Evolutionary conservation across 1,284 basidiomycete genomes (phyloP).

Genomic region (Cutaneotrichosporon sp.): DNA sequence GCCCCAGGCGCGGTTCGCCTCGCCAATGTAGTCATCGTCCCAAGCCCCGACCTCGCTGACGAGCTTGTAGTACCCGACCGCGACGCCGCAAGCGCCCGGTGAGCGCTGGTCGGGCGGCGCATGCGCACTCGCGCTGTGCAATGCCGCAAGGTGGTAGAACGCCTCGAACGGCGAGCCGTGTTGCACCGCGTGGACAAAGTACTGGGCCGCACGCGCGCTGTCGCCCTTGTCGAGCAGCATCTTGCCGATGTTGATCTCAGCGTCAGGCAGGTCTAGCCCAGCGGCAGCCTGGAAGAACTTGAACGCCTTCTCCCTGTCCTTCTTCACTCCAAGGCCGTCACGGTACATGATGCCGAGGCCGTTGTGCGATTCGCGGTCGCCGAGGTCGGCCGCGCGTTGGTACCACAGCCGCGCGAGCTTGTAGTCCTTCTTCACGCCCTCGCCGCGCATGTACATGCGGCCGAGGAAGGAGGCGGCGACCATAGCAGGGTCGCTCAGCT

Average conservation of each 20-base stretch:
- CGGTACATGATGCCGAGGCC: constrained; percentile 87
- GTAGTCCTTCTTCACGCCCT: constrained; percentile 79
- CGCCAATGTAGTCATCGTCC: constrained; percentile 77
- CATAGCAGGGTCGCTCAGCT: constrained; percentile 61
- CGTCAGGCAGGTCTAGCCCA: constrained; percentile 80
- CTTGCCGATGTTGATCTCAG: constrained; percentile 85
- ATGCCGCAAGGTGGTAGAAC: constrained; percentile 82
- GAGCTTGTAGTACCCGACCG: constrained; percentile 78
- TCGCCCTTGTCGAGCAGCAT: constrained; percentile 60
- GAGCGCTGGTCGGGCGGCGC: constrained; percentile 17
- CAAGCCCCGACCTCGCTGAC: constrained; percentile 84
- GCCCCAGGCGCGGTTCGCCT: constrained; percentile 78
- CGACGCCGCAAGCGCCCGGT: constrained; percentile 70
- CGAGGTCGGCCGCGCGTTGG: constrained; percentile 73
- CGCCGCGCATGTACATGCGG: constrained; percentile 89
- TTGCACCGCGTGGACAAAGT: constrained; percentile 78
- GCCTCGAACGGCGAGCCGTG: constrained; percentile 87
- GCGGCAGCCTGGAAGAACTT: constrained; percentile 76
- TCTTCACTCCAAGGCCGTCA: constrained; percentile 74
- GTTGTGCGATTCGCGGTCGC: constrained; percentile 83
- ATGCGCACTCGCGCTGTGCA: constrained; percentile 65
- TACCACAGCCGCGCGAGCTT: constrained; percentile 88
- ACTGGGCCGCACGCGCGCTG: constrained; percentile 61
- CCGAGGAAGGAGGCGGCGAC: constrained; percentile 79
- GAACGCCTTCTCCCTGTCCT: constrained; percentile 59